These are phyloP conservation scores for Penicillium sp. DNA, from an alignment of 2,329 filamentous ascomycete species.

Conservation along the genomic window DNA sequence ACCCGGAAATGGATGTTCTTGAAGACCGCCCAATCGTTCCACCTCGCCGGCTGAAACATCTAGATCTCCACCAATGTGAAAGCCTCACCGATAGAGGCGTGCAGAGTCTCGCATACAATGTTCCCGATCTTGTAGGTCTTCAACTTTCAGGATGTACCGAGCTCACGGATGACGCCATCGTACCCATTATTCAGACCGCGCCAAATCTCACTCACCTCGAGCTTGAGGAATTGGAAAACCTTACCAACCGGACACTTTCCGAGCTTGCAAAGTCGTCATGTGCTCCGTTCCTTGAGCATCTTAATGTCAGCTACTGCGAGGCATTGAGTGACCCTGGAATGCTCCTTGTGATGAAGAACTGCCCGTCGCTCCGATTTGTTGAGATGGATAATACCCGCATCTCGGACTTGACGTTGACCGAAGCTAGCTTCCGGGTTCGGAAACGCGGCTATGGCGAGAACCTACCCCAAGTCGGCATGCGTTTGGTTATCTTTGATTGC, in stretches of 20 bases:
- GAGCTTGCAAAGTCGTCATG: constrained; percentile 79
- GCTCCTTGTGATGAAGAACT: constrained; percentile 79
- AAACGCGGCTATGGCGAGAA: constrained; percentile 61
- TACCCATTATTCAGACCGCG: constrained; percentile 73
- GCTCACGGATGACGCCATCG: constrained; percentile 74
- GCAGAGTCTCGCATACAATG: constrained; percentile 71
- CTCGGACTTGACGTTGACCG: constrained; percentile 81
- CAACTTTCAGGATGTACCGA: constrained; percentile 78
- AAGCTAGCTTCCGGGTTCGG: constrained; percentile 81
- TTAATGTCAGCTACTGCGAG: constrained; percentile 91
- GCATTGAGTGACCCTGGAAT: constrained; percentile 81
- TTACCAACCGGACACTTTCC: constrained; percentile 77
- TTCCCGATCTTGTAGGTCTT: constrained; percentile 80
- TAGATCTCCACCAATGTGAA: constrained; percentile 82
- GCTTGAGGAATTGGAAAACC: constrained; percentile 78
- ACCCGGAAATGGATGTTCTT: constrained; percentile 80
- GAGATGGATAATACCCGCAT: constrained; percentile 94
- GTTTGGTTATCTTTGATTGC: constrained; percentile 88
- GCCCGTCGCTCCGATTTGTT: constrained; percentile 69
- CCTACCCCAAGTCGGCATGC: constrained; percentile 66
- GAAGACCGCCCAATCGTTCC: constrained; percentile 77
- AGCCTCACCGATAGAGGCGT: constrained; percentile 75
- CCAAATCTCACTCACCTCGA: constrained; percentile 84
- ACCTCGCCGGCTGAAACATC: constrained; percentile 76
- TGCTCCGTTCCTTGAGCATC: constrained; percentile 71